Evolutionary conservation across 2,329 filamentous ascomycete genomes (phyloP).

Genomic region (Beauveria pseudobassiana): DNA sequence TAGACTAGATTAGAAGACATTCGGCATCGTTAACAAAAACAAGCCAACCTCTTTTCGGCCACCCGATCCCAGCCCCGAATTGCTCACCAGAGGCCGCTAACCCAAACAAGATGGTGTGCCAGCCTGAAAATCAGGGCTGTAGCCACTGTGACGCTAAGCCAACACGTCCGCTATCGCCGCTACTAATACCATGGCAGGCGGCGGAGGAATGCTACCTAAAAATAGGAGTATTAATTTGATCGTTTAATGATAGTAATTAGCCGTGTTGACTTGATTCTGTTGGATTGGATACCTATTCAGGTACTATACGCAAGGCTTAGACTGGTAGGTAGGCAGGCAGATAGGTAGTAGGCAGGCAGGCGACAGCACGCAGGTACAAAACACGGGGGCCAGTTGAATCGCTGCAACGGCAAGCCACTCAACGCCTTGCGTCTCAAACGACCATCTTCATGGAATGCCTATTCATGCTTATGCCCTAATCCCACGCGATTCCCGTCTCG

Average conservation of each 20-base stretch:
- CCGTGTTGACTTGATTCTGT: too few species aligned
- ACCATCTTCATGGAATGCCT: neutral
- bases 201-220: neutral
- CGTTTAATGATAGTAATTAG: too few species aligned
- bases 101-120: neutral
- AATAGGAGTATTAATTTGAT: too few species aligned
- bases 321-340: neutral
- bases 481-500: neutral
- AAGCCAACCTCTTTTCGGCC: neutral
- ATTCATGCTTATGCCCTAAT: neutral
- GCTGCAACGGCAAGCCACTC: neutral
- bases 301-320: too few species aligned
- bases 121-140: constrained; percentile 2
- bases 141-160: neutral
- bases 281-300: too few species aligned
- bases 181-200: neutral
- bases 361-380: neutral
- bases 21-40: neutral
- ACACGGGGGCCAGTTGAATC: constrained; percentile 1
- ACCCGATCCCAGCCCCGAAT: neutral
- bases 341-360: neutral
- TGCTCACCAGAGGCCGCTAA: neutral
- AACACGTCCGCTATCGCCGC: neutral
- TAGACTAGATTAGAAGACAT: too few species aligned
- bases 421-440: constrained; percentile 6